Conservation (phyloP, 805 yeast species). For the Candida tallmaniae region DNA sequence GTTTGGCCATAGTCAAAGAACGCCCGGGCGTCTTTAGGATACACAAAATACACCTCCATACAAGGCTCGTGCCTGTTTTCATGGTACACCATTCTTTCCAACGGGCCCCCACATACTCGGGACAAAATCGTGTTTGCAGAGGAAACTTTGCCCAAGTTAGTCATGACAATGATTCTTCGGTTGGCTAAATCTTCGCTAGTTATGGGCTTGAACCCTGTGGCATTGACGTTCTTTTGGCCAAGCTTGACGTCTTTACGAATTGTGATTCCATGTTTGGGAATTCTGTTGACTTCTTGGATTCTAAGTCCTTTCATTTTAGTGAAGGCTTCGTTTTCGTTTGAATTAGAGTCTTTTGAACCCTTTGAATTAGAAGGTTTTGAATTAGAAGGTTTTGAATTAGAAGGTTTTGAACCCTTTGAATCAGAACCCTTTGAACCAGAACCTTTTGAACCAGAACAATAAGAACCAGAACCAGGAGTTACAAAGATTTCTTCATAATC, state of each 20-base stretch:
- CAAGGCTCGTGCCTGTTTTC: conserved; percentile 11
- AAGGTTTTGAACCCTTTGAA: too few species aligned
- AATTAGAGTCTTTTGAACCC: background rate
- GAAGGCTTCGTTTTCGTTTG: background rate
- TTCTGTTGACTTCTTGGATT: too few species aligned
- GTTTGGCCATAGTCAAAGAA: conserved; percentile 50
- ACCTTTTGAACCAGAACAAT: too few species aligned
- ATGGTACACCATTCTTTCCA: conserved; percentile 45
- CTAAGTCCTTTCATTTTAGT: too few species aligned
- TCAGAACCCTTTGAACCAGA: too few species aligned
- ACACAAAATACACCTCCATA: conserved; percentile 49
- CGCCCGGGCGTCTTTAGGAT: conserved; percentile 47
- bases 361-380: too few species aligned
- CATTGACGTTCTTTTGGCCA: background rate
- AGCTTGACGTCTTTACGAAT: background rate
- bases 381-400: too few species aligned
- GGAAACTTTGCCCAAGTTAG: conserved; percentile 36
- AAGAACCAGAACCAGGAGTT: too few species aligned
- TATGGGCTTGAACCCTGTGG: background rate
- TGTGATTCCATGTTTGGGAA: too few species aligned
- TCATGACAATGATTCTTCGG: conserved; percentile 30
- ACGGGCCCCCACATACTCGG: conserved; percentile 65
- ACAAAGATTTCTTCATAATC: too few species aligned
- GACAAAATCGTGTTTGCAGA: conserved; percentile 49
- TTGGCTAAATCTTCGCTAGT: conserved; percentile 3